Base-by-base conservation (phyloP, 2,329 filamentous ascomycete species). In the Pseudocercospora macadamiae region DNA sequence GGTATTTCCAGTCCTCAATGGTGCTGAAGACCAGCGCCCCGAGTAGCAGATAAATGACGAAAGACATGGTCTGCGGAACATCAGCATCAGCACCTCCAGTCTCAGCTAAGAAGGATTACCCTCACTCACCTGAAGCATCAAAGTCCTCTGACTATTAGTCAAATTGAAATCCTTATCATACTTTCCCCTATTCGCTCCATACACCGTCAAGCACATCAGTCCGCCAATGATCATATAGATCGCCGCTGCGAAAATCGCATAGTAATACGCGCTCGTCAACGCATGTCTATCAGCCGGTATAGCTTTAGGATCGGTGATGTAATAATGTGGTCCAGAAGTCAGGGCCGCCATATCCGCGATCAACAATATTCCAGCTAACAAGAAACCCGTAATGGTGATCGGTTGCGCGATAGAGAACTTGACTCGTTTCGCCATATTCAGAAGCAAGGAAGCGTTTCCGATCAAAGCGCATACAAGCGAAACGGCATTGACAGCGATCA, bases 351-450 rank as follows among this genome's bases (percentile, higher is more conserved):
- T 77, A 8, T 85, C 76, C 3, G 75, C 77, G 25, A 86, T 80
- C 26, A 87, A 75, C 1, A 86, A 74, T 3, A 81, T 60, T 0
- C 82, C 82, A 10, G 83, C 77, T 2, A 83, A 64, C 47, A 82
- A 80, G 74, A 83, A 86, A n/a, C 83, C 83, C n/a, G 80, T 66
- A 30, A 86, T 84, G 0, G 83, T 86, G 42, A 86, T 82, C 1
- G 84, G 81, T 65, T 86, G 84, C 1, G 83, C 83, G 23, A 85
- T 74, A 3, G 75, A 73, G 67, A 86, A 86, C 0, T 76, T 73
- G 8, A 86, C 66, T 10, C 82, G 76, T 21, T 79, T 77, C 2
- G 83, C 81, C 84, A 87, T 86, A 69, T 85, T 86, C 21, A 86
- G 74, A 1, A 86, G 75, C 5, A 87, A 71, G 2, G 80, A 75